Evolutionary conservation across 2,329 filamentous ascomycete genomes (phyloP).

Genomic region (Xylaria sp.): DNA sequence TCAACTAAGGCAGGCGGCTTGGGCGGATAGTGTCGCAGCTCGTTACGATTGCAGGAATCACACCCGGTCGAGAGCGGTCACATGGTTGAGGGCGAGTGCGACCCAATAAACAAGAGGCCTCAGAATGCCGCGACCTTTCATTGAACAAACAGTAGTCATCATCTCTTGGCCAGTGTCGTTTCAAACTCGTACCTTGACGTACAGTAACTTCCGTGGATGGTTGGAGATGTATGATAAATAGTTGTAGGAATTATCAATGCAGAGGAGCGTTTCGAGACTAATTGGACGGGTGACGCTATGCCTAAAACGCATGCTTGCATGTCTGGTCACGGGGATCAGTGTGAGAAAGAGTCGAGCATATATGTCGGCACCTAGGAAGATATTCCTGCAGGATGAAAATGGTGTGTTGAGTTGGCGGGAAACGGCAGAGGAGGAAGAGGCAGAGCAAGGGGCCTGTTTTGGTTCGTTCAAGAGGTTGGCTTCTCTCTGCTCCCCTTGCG

Average conservation of each 20-base stretch:
- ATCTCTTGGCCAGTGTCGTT: conserved; percentile 4
- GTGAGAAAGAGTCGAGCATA: not conserved
- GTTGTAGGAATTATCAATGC: not conserved
- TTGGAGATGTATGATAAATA: not conserved
- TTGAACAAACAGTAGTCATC: not conserved
- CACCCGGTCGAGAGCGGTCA: conserved; percentile 25
- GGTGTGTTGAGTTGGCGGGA: conserved; percentile 4
- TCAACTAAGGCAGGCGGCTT: conserved; percentile 3
- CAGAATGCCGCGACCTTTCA: not conserved
- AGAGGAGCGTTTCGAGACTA: not conserved
- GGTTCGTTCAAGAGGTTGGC: conserved; percentile 5
- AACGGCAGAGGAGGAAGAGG: not conserved
- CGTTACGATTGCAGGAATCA: conserved; percentile 22
- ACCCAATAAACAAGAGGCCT: conserved; percentile 12
- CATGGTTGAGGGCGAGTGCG: conserved; percentile 20
- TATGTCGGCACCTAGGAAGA: conserved; percentile 4
- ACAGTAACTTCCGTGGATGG: not conserved
- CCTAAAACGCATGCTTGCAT: not conserved
- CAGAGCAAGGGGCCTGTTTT: not conserved
- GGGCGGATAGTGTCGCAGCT: conserved; percentile 6
- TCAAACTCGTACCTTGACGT: not conserved
- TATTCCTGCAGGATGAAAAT: conserved; percentile 15
- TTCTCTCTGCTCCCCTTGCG: not conserved
- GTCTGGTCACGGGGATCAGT: not conserved
- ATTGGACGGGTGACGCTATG: not conserved